Conservation (phyloP, 2,329 filamentous ascomycete genomes). For the Colletotrichum noveboracense region DNA sequence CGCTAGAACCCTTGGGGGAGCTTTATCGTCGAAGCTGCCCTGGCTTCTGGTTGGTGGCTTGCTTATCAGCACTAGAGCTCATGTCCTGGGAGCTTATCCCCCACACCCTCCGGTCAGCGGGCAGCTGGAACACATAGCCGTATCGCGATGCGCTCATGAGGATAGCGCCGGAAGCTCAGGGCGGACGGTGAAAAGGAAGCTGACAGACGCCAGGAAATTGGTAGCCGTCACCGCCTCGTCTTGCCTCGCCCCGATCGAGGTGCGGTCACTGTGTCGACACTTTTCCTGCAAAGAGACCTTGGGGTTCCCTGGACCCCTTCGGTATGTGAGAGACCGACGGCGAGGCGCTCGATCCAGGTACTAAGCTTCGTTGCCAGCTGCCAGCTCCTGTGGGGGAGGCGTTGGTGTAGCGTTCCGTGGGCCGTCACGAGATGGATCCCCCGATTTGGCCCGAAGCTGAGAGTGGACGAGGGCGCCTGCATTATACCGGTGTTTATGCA, state of each 20-base stretch:
- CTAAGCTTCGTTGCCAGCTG: not conserved
- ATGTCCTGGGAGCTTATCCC: slow-evolving; percentile 15
- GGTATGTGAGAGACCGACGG: slow-evolving; percentile 1
- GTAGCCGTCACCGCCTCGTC: not conserved
- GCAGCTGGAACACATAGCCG: not conserved
- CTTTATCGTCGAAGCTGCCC: slow-evolving; percentile 14
- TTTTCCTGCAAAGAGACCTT: not conserved
- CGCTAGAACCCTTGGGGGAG: slow-evolving; percentile 8
- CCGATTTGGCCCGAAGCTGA: slow-evolving; percentile 1
- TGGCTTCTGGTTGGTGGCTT: not conserved
- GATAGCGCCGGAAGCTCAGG: not conserved
- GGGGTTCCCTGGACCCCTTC: not conserved
- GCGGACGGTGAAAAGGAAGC: not conserved
- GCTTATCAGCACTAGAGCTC: slow-evolving; percentile 17
- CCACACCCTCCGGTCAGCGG: not conserved
- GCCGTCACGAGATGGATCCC: slow-evolving; percentile 1
- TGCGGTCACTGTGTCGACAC: not conserved
- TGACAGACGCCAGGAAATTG: not conserved
- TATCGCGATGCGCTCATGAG: not conserved
- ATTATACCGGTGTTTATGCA: slow-evolving; percentile 2
- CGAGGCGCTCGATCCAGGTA: not conserved
- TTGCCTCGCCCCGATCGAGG: not conserved
- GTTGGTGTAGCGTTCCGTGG: slow-evolving; percentile 11
- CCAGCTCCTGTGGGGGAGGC: slow-evolving; percentile 7
- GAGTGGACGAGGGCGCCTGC: not conserved